Evolutionary conservation across 2,329 filamentous ascomycete genomes (phyloP), one percentile per base, ranked within the genome.

Genomic region (Geosmithia putterillii): DNA sequence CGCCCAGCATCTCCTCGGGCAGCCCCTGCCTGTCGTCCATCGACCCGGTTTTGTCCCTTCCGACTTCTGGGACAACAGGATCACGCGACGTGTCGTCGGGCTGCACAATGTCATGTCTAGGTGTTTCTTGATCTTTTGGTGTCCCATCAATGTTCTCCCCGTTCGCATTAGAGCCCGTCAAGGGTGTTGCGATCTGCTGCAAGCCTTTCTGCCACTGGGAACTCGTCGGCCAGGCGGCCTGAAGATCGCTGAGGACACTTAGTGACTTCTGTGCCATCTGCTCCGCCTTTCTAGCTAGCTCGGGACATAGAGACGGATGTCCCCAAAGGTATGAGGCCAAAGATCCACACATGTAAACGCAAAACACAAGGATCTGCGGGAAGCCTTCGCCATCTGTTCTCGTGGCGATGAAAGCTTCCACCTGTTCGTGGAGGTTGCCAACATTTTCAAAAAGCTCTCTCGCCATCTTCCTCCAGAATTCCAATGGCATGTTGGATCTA

Each of bases 341-440:
- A 1, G 60, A 64, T 9, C 61, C 62, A 46, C 61, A 65, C 40
- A 62, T 57, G 48, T 65, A 65, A 34, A 60, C 55, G 42, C 61
- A 65, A 40, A 65, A 65, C 9, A 61, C 61, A 7, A 65, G 52
- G 20, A 65, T 59, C 42, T 54, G 58, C 7, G 57, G 59, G 40
- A 57, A 61, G 0, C 55, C 56, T 37, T 62, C 52, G n/a, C 53
- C 56, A 8, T 43, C 47, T 5, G 51, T 46, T 3, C 57, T 50
- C 41, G 56, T 48, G 19, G 47, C 46, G 36, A 57, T 56, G 43
- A 52, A 61, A 4, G 56, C 57, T 9, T 57, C 53, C 38, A 65
- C 57, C 44, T 63, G 58, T 42, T 64, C 57, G 49, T 63, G 54
- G 4, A 65, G 51, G 17, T 50, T 48, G 19, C 55, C 51, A 10